Percentiles rank a stretch among this genome's conserved stretches.
phyloP scores from a whole-genome alignment of 2,329 filamentous ascomycete species.

The Aureobasidium melanogenum region DNA sequence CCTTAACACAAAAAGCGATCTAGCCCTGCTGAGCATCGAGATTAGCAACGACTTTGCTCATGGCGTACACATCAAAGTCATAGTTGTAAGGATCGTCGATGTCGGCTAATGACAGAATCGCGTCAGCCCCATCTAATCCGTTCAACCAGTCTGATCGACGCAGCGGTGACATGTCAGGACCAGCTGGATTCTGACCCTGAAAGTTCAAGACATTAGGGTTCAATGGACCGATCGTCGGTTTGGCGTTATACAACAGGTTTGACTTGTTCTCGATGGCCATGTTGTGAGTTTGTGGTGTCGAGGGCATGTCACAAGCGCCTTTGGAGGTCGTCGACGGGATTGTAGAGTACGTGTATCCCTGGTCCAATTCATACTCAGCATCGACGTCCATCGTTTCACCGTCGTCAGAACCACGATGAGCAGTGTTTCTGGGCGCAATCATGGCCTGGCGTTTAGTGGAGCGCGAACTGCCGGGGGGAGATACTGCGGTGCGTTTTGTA shows the following conservation, averaged over 20 bases:
- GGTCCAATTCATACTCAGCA: background rate
- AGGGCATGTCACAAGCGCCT: background rate
- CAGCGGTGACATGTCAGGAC: background rate
- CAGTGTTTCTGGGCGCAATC: too few species aligned
- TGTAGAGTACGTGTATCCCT: conserved; percentile 17
- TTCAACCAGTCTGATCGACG: conserved; percentile 41
- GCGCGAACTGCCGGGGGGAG: background rate
- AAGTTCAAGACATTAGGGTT: background rate
- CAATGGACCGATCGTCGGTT: background rate
- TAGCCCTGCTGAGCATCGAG: background rate
- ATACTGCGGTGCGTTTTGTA: background rate
- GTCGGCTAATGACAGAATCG: background rate
- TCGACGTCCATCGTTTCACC: background rate
- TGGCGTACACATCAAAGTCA: background rate
- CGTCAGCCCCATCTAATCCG: conserved; percentile 11
- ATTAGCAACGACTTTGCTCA: background rate
- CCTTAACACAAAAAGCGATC: background rate
- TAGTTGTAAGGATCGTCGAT: background rate
- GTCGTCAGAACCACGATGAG: background rate
- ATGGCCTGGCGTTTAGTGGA: background rate
- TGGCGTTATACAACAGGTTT: background rate
- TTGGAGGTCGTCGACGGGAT: background rate
- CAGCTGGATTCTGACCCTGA: background rate
- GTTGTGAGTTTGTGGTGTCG: conserved; percentile 39
- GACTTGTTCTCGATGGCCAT: background rate